Percentiles rank a stretch among this genome's conserved stretches.
phyloP scores from a whole-genome alignment of 73 alveolate genomes.

The Tetrahymena malaccensis region DNA sequence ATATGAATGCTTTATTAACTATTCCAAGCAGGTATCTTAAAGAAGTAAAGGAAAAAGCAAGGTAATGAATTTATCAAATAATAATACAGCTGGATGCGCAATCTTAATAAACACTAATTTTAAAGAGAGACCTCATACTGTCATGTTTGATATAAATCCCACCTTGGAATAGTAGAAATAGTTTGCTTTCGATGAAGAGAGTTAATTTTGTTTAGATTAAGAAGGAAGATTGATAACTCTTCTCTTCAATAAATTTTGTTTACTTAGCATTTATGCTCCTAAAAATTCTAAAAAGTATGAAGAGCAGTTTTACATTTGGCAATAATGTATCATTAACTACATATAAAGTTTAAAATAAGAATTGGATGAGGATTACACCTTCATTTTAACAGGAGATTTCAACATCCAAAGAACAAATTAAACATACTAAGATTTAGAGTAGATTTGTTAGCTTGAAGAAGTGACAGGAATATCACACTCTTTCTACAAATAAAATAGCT shows the following conservation, averaged over 20 bases:
- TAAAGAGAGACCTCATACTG: background rate
- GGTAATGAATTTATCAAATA: background rate
- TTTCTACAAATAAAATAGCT: background rate
- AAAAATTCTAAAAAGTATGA: background rate
- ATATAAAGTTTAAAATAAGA: background rate
- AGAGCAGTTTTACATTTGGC: background rate
- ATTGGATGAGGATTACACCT: background rate
- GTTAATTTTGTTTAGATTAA: background rate
- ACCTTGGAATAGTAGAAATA: background rate
- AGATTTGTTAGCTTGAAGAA: background rate
- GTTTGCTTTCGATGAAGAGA: background rate
- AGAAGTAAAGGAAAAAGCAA: background rate
- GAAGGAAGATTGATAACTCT: background rate
- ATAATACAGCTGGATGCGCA: background rate
- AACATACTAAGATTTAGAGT: background rate
- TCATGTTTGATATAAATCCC: background rate
- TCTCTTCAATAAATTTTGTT: background rate
- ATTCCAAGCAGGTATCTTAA: background rate
- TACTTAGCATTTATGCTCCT: background rate
- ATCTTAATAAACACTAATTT: background rate
- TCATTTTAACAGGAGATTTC: background rate
- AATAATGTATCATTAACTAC: background rate
- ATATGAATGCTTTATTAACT: background rate
- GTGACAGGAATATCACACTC: background rate
- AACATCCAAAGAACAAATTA: background rate